Conservation (phyloP, 805 yeast genomes). For the Huiozyma sinensis region DNA sequence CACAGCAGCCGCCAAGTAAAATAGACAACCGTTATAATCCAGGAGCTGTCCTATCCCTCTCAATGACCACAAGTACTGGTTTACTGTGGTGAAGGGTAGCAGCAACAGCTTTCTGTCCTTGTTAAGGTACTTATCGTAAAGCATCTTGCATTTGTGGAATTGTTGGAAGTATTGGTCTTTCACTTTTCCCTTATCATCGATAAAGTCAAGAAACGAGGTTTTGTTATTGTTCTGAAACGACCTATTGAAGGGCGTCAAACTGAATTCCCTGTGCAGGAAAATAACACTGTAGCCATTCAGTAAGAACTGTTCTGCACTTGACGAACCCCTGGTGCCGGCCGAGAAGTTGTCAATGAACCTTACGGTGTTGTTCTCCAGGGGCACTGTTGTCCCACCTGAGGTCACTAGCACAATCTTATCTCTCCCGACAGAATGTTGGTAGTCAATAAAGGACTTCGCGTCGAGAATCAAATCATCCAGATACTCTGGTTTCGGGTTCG, state of each 20-base stretch:
- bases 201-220: conserved; percentile 75
- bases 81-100: conserved; percentile 89
- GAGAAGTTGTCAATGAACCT: conserved; percentile 93
- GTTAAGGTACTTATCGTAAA: conserved; percentile 22
- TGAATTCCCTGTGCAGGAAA: conserved; percentile 85
- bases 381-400: conserved; percentile 97
- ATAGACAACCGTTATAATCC: conserved; percentile 52
- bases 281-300: conserved; percentile 85
- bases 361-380: conserved; percentile 92
- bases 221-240: conserved; percentile 71
- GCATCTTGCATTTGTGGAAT: conserved; percentile 49
- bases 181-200: conserved; percentile 52
- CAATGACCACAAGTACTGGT: conserved; percentile 82
- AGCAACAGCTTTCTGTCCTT: conserved; percentile 33
- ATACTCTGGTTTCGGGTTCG: conserved; percentile 66
- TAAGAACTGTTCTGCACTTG: conserved; percentile 85
- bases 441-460: conserved; percentile 49
- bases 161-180: conserved; percentile 47
- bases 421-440: conserved; percentile 35
- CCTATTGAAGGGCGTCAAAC: conserved; percentile 85
- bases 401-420: conserved; percentile 72
- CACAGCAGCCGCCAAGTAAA: conserved; percentile 94
- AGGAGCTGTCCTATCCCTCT: conserved; percentile 53
- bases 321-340: conserved; percentile 97
- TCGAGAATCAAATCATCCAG: conserved; percentile 49